Evolutionary conservation across 106 monocot species (phyloP), one percentile per base, ranked within the genome.

Genomic region (Platanthera guangdongensis): DNA sequence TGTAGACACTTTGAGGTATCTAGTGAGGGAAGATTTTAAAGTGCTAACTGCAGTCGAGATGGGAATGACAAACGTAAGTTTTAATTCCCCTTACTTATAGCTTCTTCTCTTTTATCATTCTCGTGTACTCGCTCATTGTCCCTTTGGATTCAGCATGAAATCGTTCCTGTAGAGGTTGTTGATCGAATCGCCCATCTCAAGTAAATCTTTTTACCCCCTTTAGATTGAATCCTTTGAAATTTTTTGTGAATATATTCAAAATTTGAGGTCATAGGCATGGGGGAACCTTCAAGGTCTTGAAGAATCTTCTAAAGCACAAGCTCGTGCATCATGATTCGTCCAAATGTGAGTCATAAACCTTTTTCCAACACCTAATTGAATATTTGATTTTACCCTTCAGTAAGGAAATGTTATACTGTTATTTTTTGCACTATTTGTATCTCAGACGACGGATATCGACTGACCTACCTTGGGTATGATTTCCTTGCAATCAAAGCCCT

Each of bases 401-500:
- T 73, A 8, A 60, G 53, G 52, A 16, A 12, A 39, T 73, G 50
- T 9, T 15, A 5, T 51, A 12, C 22, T 73, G 50, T 9, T 15
- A 5, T 51, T 19, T 72, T 19, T 8, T 75, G 46, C 7, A 9
- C 16, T 63, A 9, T 1, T 71, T 72, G 28, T 10, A 30, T 67
- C 84, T 52, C 59, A 99, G 99, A 99, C 80, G 99, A 94, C 83
- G 99, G 99, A 22, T 99, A 88, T 81, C 82, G 99, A 74, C 85
- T 99, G 50, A 99, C 99, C 18, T 99, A 99, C 82, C 82, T 99
- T 70, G 99, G 99, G n/a, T 99, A 99, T 57, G 99, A 99, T 77
- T 99, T 92, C 75, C 94, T 99, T 48, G 99, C 99, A n/a, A 99
- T 99, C 65, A 99, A 99, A 72, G 78, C 94, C 5, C 82, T 99